These are phyloP conservation scores for Aspergillus proliferans DNA, from an alignment of 2,329 filamentous ascomycete species.

Conservation along the genomic window DNA sequence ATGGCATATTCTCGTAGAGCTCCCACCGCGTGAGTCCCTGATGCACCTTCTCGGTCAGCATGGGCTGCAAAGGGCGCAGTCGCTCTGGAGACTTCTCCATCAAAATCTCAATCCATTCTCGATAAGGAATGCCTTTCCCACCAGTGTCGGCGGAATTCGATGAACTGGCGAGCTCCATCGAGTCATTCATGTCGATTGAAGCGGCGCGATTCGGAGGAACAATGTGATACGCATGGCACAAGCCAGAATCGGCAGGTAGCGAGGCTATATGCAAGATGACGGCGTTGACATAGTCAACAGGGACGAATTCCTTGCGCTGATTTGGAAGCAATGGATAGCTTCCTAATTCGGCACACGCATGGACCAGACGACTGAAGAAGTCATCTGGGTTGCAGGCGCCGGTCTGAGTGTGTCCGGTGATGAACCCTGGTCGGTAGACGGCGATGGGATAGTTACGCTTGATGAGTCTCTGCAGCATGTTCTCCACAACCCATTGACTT, in stretches of 20 bases:
- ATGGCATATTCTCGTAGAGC: slow-evolving; percentile 20
- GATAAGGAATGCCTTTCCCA: slow-evolving; percentile 8
- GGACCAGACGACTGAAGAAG: slow-evolving; percentile 73
- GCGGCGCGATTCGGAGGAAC: slow-evolving; percentile 8
- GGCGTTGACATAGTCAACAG: slow-evolving; percentile 19
- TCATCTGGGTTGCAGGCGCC: slow-evolving; percentile 68
- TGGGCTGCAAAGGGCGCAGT: slow-evolving; percentile 15
- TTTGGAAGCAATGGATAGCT: slow-evolving; percentile 17
- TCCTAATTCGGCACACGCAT: slow-evolving; percentile 70
- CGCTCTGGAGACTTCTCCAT: not conserved
- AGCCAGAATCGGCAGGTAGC: not conserved
- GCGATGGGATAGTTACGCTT: slow-evolving; percentile 63
- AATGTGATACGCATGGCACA: slow-evolving; percentile 16
- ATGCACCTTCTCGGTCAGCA: slow-evolving; percentile 19
- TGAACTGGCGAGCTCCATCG: slow-evolving; percentile 7
- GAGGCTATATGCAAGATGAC: slow-evolving; percentile 18
- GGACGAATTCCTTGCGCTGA: slow-evolving; percentile 22
- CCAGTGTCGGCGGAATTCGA: not conserved
- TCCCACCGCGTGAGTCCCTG: slow-evolving; percentile 19
- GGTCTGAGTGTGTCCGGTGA: slow-evolving; percentile 62
- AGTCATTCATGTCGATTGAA: slow-evolving; percentile 11
- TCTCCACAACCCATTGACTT: slow-evolving; percentile 69
- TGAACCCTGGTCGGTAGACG: slow-evolving; percentile 73
- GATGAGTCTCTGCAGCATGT: slow-evolving; percentile 66
- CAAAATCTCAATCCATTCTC: slow-evolving; percentile 12